Evolutionary conservation across 164 flowering plant genomes (phyloP).

Genomic region (Aristolochia contorta): DNA sequence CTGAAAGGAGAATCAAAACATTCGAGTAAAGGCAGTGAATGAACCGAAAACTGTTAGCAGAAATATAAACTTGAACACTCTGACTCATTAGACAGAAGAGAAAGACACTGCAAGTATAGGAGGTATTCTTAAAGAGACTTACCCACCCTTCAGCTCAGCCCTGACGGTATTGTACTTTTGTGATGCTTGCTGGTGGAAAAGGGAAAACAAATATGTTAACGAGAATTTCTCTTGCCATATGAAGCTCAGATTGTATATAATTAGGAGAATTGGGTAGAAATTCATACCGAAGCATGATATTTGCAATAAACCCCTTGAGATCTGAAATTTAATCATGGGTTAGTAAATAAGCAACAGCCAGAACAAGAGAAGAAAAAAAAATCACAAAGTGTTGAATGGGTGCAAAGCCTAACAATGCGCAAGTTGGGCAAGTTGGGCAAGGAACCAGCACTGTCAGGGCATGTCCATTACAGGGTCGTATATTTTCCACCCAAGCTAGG

Average conservation of each 20-base stretch:
- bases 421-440: too few species aligned
- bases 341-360: background rate
- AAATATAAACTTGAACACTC: background rate
- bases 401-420: too few species aligned
- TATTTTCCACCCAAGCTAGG: too few species aligned
- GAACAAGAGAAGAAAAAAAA: too few species aligned
- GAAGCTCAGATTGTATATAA: too few species aligned
- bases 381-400: too few species aligned
- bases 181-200: conserved; percentile 43
- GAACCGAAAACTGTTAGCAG: background rate
- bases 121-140: conserved; percentile 9
- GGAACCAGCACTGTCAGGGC: too few species aligned
- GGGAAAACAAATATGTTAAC: conserved; percentile 1
- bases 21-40: background rate
- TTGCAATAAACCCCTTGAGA: conserved; percentile 59
- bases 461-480: too few species aligned
- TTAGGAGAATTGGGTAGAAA: background rate
- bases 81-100: background rate
- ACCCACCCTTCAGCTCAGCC: conserved; percentile 89
- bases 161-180: conserved; percentile 47
- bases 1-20: conserved; percentile 24
- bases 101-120: background rate
- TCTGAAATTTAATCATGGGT: conserved; percentile 31
- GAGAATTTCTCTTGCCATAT: too few species aligned
- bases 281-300: conserved; percentile 57